Conservation (phyloP, 176 grass and related monocot genomes). For the Zea luxurians region DNA sequence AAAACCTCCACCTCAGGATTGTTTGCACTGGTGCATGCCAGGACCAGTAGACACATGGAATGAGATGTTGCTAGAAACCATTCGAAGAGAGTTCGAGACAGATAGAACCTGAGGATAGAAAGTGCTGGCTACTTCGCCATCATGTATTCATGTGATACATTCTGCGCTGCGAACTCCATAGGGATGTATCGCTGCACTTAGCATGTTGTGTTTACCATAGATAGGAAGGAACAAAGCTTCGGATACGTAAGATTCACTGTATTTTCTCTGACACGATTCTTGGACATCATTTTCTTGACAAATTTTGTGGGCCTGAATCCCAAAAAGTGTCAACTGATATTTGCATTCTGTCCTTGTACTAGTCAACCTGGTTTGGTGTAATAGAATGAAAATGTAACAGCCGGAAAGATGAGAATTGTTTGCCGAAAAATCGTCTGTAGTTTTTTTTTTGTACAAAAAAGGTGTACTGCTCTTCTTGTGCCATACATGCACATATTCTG, state of each 20-base stretch:
- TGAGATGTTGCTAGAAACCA: conserved; percentile 84
- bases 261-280: conserved; percentile 31
- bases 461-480: neutral
- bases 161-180: neutral
- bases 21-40: conserved; percentile 97
- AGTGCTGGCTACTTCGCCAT: neutral
- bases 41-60: conserved; percentile 92
- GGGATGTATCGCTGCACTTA: conserved; percentile 1
- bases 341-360: neutral
- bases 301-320: conserved; percentile 5
- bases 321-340: neutral
- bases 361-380: conserved; percentile 7
- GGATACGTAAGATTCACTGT: conserved; percentile 8
- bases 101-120: conserved; percentile 44
- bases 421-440: neutral
- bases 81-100: conserved; percentile 59
- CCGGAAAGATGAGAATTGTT: neutral
- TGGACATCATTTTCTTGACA: neutral
- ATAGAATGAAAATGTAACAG: neutral
- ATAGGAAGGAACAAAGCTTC: conserved; percentile 35
- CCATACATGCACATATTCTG: neutral
- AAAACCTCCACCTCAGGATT: conserved; percentile 89
- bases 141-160: neutral
- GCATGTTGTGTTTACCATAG: conserved; percentile 33
- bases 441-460: neutral